These are phyloP conservation scores for Coemansia sp. DNA, from an alignment of 192 early-diverging fungal genomes.

Conservation along the genomic window DNA sequence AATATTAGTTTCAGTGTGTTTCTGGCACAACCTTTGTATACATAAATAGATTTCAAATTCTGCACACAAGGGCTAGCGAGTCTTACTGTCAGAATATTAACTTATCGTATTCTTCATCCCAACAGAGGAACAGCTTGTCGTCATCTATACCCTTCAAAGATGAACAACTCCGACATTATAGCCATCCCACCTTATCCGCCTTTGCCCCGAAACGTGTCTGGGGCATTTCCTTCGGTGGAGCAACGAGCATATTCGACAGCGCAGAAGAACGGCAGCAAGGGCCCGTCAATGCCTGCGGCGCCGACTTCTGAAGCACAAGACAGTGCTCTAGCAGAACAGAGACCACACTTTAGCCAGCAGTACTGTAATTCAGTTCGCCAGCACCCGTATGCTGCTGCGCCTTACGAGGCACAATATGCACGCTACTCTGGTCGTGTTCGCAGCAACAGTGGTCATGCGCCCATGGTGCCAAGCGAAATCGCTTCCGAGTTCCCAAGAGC, in stretches of 20 bases:
- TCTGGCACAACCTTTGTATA: neutral
- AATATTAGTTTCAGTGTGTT: neutral
- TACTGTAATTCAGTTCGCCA: neutral
- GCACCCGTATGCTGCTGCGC: neutral
- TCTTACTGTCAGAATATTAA: neutral
- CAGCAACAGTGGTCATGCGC: constrained; percentile 5
- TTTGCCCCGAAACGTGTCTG: constrained; percentile 41
- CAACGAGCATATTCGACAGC: constrained; percentile 20
- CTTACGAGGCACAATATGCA: neutral
- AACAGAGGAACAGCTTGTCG: too few species aligned
- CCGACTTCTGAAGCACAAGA: neutral
- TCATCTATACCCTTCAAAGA: neutral
- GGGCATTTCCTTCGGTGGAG: constrained; percentile 37
- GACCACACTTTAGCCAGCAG: neutral
- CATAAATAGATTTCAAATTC: neutral
- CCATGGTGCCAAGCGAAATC: neutral
- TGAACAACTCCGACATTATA: constrained; percentile 39
- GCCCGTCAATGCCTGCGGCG: constrained; percentile 11
- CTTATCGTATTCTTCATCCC: neutral
- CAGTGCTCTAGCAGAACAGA: neutral
- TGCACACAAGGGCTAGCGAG: neutral
- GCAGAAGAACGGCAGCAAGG: constrained; percentile 19
- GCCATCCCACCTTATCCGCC: constrained; percentile 51
- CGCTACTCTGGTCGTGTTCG: neutral
- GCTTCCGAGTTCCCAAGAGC: neutral